Conservation (phyloP, 192 early-diverging fungal genomes). For the Umbelopsis ramanniana region DNA sequence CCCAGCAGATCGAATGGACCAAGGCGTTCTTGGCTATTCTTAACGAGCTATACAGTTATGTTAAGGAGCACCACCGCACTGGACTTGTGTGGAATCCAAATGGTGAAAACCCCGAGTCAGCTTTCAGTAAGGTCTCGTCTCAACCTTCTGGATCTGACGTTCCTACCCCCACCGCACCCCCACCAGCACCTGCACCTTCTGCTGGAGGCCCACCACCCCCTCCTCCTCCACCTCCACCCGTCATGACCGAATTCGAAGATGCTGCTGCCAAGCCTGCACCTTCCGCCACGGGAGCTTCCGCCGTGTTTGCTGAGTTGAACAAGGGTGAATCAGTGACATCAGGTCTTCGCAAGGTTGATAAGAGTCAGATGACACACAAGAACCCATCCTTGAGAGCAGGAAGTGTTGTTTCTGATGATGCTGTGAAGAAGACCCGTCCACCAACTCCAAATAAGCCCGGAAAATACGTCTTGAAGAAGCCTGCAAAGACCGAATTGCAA, state of each 20-base stretch:
- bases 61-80: constrained; percentile 87
- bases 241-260: constrained; percentile 25
- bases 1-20: constrained; percentile 85
- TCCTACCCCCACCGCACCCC: constrained; percentile 41
- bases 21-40: constrained; percentile 72
- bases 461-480: constrained; percentile 64
- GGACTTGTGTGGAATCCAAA: constrained; percentile 93
- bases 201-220: constrained; percentile 51
- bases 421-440: constrained; percentile 50
- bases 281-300: constrained; percentile 48
- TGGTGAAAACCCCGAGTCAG: constrained; percentile 59
- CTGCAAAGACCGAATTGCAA: constrained; percentile 80
- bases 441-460: constrained; percentile 60
- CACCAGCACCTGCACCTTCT: constrained; percentile 46
- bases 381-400: constrained; percentile 86
- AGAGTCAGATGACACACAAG: constrained; percentile 98
- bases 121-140: constrained; percentile 38
- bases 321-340: constrained; percentile 72
- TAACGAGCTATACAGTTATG: constrained; percentile 80
- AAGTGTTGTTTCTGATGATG: constrained; percentile 52
- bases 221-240: constrained; percentile 59
- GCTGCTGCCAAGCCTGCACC: constrained; percentile 32
- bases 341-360: constrained; percentile 93
- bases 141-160: constrained; percentile 14
- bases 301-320: constrained; percentile 88